Percentiles rank a stretch among this genome's conserved stretches.
These are phyloP conservation scores for Aaosphaeria pasadenensis DNA, from an alignment of 2,329 filamentous ascomycete species.

Conservation along the genomic window DNA sequence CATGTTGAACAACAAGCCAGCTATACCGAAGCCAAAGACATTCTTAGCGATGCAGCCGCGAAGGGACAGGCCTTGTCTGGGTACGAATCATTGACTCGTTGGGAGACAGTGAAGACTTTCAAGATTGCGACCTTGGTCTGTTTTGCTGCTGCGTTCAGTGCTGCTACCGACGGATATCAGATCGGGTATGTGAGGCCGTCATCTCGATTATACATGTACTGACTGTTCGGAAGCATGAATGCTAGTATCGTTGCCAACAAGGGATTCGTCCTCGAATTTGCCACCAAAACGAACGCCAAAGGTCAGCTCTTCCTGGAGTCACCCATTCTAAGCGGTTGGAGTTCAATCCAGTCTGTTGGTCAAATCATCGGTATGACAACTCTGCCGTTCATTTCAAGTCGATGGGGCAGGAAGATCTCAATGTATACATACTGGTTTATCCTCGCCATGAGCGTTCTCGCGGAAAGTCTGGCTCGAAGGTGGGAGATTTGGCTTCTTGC, in stretches of 20 bases:
- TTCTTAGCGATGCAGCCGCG: background rate
- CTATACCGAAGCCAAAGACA: slow-evolving; percentile 1
- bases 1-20: background rate
- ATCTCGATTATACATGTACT: background rate
- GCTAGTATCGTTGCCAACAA: slow-evolving; percentile 38
- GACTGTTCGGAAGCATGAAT: background rate
- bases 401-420: slow-evolving; percentile 35
- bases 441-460: slow-evolving; percentile 2
- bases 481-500: slow-evolving; percentile 43
- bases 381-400: slow-evolving; percentile 35
- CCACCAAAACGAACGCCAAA: slow-evolving; percentile 25
- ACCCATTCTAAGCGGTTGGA: slow-evolving; percentile 41
- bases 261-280: slow-evolving; percentile 41
- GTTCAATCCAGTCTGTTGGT: slow-evolving; percentile 38
- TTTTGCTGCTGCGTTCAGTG: slow-evolving; percentile 2
- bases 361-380: slow-evolving; percentile 24
- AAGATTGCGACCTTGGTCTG: background rate
- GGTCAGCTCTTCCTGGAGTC: slow-evolving; percentile 38
- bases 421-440: slow-evolving; percentile 13
- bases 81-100: slow-evolving; percentile 1
- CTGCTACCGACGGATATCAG: slow-evolving; percentile 3
- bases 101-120: slow-evolving; percentile 2
- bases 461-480: slow-evolving; percentile 34
- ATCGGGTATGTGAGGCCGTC: slow-evolving; percentile 2
- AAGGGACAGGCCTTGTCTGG: slow-evolving; percentile 1